A percentile compares a stretch with the other conserved stretches of the same genome.
Evolutionary conservation across 2,329 filamentous ascomycete species (phyloP).

Genomic region (Dactylellina drechsleri): DNA sequence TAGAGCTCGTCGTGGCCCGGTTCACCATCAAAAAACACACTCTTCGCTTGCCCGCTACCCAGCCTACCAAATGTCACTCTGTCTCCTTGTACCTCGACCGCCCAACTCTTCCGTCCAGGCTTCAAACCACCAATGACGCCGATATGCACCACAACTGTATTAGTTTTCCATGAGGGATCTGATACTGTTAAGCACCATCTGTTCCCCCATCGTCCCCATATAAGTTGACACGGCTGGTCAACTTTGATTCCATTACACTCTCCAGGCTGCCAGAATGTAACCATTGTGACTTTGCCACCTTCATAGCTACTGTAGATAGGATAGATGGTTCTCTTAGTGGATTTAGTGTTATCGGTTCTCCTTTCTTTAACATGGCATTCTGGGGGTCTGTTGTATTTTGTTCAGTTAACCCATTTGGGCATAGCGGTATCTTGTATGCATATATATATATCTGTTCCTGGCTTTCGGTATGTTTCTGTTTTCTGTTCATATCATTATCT

Average conservation of each 20-base stretch:
- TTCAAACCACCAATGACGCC: conserved; percentile 8
- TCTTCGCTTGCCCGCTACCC: conserved; percentile 26
- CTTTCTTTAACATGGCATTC: too few species aligned
- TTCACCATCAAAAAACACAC: conserved; percentile 22
- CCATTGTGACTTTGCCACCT: conserved; percentile 27
- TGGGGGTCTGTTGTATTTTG: too few species aligned
- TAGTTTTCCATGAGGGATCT: conserved; percentile 15
- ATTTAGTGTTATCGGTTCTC: too few species aligned
- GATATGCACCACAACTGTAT: conserved; percentile 9
- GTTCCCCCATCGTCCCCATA: conserved; percentile 25
- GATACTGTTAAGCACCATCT: conserved; percentile 36
- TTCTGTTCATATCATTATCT: too few species aligned
- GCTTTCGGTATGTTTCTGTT: too few species aligned
- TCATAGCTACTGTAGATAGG: conserved; percentile 21
- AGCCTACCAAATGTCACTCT: conserved; percentile 15
- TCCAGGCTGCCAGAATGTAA: conserved; percentile 45
- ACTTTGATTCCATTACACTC: conserved; percentile 23
- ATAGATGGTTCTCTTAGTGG: too few species aligned
- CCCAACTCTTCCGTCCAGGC: not conserved
- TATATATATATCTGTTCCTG: too few species aligned
- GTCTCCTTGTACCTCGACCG: conserved; percentile 17
- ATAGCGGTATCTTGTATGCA: too few species aligned
- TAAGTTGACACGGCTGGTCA: conserved; percentile 28
- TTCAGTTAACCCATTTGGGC: too few species aligned
- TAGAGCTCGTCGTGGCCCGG: conserved; percentile 29